These are phyloP conservation scores for Delitschia confertaspora DNA, from an alignment of 495 filamentous ascomycete species.

Conservation along the genomic window DNA sequence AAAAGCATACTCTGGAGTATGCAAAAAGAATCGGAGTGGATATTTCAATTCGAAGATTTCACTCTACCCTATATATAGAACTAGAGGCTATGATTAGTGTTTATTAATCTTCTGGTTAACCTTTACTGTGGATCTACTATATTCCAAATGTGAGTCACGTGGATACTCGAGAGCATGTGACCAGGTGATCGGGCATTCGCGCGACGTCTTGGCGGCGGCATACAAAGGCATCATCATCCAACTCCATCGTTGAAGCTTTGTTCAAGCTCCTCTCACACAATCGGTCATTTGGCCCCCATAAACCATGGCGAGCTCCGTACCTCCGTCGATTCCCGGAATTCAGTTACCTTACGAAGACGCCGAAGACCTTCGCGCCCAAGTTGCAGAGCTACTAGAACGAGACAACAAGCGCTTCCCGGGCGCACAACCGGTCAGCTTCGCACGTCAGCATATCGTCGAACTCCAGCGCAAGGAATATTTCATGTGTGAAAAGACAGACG, in stretches of 20 bases:
- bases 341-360: conserved; percentile 52
- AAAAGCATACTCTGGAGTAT: too few relatives aligned
- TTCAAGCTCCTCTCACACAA: conserved; percentile 7
- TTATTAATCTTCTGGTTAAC: too few relatives aligned
- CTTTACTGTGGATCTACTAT: too few relatives aligned
- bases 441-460: conserved; percentile 64
- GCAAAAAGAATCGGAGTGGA: too few relatives aligned
- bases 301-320: conserved; percentile 39
- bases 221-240: too few relatives aligned
- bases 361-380: conserved; percentile 56
- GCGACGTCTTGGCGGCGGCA: too few relatives aligned
- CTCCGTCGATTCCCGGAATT: conserved; percentile 54
- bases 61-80: too few relatives aligned
- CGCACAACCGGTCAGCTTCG: conserved; percentile 90
- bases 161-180: too few relatives aligned
- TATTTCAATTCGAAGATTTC: too few relatives aligned
- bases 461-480: conserved; percentile 79
- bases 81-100: too few relatives aligned
- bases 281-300: conserved; percentile 31
- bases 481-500: conserved; percentile 97
- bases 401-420: conserved; percentile 66
- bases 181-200: too few relatives aligned
- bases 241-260: background rate
- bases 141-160: too few relatives aligned
- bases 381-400: conserved; percentile 65